Conservation (phyloP, 1,284 basidiomycete species). For the Ceratobasidium sp. region DNA sequence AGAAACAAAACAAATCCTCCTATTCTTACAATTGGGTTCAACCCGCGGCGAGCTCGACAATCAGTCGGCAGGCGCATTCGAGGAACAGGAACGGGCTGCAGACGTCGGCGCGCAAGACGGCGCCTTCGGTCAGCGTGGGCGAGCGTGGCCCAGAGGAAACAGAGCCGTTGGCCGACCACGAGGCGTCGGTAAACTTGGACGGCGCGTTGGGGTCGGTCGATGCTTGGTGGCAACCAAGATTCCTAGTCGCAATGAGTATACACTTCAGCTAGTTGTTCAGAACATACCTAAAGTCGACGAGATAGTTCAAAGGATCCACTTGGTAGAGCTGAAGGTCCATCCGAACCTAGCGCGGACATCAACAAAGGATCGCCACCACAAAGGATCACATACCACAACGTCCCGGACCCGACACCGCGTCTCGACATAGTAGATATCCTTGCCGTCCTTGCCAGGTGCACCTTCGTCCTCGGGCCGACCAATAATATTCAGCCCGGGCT, state of each 20-base stretch:
- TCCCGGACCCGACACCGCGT: conserved; percentile 88
- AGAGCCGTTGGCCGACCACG: conserved; percentile 29
- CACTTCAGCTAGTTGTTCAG: background rate
- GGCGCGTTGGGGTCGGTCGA: conserved; percentile 64
- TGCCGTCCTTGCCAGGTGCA: conserved; percentile 55
- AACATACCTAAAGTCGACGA: conserved; percentile 94
- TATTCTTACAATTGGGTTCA: conserved; percentile 15
- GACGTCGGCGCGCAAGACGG: conserved; percentile 62
- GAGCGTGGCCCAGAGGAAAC: conserved; percentile 23
- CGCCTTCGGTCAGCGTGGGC: conserved; percentile 48
- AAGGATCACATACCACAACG: conserved; percentile 73
- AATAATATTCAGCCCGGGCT: conserved; percentile 51
- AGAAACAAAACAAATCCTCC: background rate
- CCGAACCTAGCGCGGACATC: conserved; percentile 63
- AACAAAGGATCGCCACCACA: conserved; percentile 19
- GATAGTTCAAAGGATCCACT: conserved; percentile 94
- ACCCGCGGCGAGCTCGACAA: conserved; percentile 79
- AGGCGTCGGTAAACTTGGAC: conserved; percentile 68
- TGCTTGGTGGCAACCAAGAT: conserved; percentile 45
- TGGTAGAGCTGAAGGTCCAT: conserved; percentile 98
- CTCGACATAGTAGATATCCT: conserved; percentile 90
- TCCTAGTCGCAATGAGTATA: background rate
- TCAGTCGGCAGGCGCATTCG: conserved; percentile 88
- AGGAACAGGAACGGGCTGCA: conserved; percentile 94
- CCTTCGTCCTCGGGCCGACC: conserved; percentile 51